Base-by-base conservation (phyloP, 2,329 filamentous ascomycete genomes). In the Pseudogymnoascus destructans region DNA sequence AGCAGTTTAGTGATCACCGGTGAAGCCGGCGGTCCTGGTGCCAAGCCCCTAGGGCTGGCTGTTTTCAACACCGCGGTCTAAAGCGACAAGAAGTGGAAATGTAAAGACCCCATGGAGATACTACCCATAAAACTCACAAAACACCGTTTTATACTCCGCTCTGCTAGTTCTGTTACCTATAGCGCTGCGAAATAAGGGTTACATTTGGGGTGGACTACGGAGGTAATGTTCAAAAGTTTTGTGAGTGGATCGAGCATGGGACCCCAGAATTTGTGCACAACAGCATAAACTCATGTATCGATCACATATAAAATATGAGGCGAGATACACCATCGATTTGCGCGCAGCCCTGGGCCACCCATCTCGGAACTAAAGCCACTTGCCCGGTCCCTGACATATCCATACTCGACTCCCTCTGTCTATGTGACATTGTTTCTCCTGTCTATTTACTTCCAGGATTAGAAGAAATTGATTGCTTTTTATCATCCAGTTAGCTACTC, bases 301-400 rank as follows among this genome's bases (percentile, higher is more conserved):
- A n/a, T n/a, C n/a, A n/a, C n/a, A n/a, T n/a, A n/a, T n/a, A n/a
- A n/a, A n/a, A n/a, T n/a, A n/a, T n/a, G n/a, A n/a, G n/a, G n/a
- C n/a, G n/a, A n/a, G n/a, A n/a, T n/a, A n/a, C n/a, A n/a, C n/a
- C n/a, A n/a, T n/a, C n/a, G n/a, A n/a, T n/a, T n/a, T n/a, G n/a
- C n/a, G n/a, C n/a, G n/a, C n/a, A n/a, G n/a, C n/a, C n/a, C n/a
- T n/a, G 62, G 66, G 60, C 59, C 62, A 57, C 35, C 55, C 38
- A 61, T 60, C 59, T 49, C 58, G 38, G 63, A 62, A 36, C 54
- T n/a, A 23, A 56, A 33, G 27, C 35, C 23, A 23, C 54, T 10
- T 23, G 54, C 32, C 17, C 30, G 32, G 30, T 38, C 8, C 54
- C 23, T 32, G 13, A 19, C 7, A 56, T 56, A 57, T 55, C 25